Evolutionary conservation across 495 filamentous ascomycete genomes (phyloP), one percentile per base, ranked within the genome.

Genomic region (Tuber aestivum): DNA sequence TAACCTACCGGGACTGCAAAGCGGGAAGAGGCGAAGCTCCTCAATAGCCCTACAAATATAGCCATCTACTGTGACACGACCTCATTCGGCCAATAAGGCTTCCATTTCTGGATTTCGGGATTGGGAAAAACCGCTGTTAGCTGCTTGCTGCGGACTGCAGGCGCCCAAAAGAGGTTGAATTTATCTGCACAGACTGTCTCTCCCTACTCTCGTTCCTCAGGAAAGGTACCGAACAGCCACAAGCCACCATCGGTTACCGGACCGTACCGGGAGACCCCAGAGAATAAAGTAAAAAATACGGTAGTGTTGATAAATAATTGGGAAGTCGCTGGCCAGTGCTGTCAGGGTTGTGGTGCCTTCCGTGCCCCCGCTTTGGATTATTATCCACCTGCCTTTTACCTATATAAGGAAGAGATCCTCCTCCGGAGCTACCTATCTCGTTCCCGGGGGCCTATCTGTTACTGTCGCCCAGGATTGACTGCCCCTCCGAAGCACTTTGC

Each of bases 341-440:
- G 56, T 35, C 14, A 65, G 56, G 56, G 56, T 35, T 65, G 56
- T 35, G 27, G 27, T 65, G 56, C 32, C 27, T 35, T 65, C 56
- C 5, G 27, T 35, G 8, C 56, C 32, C 50, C 56, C 56, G 56
- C 56, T 65, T 35, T 27, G 14, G 14, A 4, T 65, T 35, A 65
- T 65, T 65, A 72, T 61, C 73, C 70, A 72, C 37, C 42, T 75
- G 70, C 72, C 10, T 48, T 69, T 69, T 79, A 79, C 69, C 76
- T 79, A 75, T 76, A 79, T 79, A 79, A 79, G 76, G 61, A 75
- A 75, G 72, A 65, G 78, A 75, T 73, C 61, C 77, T 79, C 78
- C 61, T 71, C 32, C n/a, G 45, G 32, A 72, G 70, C 70, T 48
- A 72, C 65, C 48, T 44, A 74, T 32, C 69, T 69, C 37, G 32